Percentiles rank a stretch among this genome's conserved stretches.
These are phyloP conservation scores for Monilinia fructicola DNA, from an alignment of 2,329 filamentous ascomycete species.

Conservation along the genomic window DNA sequence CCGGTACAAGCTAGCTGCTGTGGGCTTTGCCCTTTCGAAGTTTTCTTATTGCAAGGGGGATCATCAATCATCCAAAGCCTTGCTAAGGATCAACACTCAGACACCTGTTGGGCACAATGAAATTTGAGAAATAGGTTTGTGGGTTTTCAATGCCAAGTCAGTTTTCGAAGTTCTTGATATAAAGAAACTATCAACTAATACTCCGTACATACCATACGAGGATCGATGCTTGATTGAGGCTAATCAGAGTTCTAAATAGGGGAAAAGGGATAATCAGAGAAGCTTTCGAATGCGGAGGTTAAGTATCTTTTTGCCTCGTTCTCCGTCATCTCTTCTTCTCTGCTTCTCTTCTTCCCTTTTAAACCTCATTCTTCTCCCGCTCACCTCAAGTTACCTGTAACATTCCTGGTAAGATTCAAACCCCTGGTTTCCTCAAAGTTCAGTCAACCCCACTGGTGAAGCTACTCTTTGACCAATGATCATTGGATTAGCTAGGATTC, in stretches of 20 bases:
- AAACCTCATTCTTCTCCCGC: background rate
- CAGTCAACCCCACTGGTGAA: background rate
- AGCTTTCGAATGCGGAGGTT: background rate
- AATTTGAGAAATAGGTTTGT: too few species aligned
- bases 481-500: background rate
- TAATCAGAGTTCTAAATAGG: background rate
- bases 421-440: background rate
- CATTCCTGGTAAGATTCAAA: constrained; percentile 9
- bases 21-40: background rate
- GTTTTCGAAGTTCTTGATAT: background rate
- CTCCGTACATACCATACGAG: background rate
- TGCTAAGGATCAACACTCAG: too few species aligned
- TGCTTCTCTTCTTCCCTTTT: too few species aligned
- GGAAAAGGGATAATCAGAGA: background rate
- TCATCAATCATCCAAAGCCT: background rate
- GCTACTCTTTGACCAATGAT: background rate
- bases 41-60: background rate
- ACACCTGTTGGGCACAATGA: too few species aligned
- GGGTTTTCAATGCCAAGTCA: too few species aligned
- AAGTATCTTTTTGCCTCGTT: background rate
- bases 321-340: background rate
- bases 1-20: background rate
- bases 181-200: background rate
- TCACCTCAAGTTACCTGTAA: constrained; percentile 1
- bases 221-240: background rate